Conservation (phyloP, 2,329 filamentous ascomycete species). For the Xenosphaeropsis pyriputrescens region DNA sequence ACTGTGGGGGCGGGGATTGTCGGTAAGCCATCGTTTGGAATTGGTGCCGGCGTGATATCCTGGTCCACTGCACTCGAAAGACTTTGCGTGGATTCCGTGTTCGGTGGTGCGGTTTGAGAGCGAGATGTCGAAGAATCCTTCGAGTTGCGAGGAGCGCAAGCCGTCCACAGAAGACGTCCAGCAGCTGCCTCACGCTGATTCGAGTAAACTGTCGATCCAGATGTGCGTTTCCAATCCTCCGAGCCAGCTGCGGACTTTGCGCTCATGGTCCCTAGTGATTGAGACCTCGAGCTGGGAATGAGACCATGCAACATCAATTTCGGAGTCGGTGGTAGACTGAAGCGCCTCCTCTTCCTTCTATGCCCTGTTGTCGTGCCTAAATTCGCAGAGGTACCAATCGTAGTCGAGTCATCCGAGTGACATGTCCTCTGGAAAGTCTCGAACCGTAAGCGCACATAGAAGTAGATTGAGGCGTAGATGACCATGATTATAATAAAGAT, state of each 20-base stretch:
- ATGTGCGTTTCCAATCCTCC: slow-evolving; percentile 1
- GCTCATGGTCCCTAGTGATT: slow-evolving; percentile 3
- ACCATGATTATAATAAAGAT: slow-evolving; percentile 48
- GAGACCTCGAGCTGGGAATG: slow-evolving; percentile 9
- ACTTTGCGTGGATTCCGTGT: background rate
- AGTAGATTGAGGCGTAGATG: slow-evolving; percentile 56
- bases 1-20: no score
- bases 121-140: background rate
- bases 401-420: slow-evolving; percentile 1
- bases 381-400: slow-evolving; percentile 3
- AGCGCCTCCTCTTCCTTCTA: slow-evolving; percentile 1
- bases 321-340: slow-evolving; percentile 11
- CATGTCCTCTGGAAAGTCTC: slow-evolving; percentile 11
- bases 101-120: background rate
- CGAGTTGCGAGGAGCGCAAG: background rate
- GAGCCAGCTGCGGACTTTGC: slow-evolving; percentile 1
- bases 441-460: slow-evolving; percentile 37
- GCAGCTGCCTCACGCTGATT: background rate
- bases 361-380: slow-evolving; percentile 1
- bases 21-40: background rate
- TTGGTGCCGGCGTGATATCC: background rate
- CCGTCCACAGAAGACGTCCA: background rate
- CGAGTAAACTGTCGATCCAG: slow-evolving; percentile 7
- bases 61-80: background rate
- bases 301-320: slow-evolving; percentile 12